Base-by-base conservation (phyloP, 768 basidiomycete species). In the Tephrocybe sp. region DNA sequence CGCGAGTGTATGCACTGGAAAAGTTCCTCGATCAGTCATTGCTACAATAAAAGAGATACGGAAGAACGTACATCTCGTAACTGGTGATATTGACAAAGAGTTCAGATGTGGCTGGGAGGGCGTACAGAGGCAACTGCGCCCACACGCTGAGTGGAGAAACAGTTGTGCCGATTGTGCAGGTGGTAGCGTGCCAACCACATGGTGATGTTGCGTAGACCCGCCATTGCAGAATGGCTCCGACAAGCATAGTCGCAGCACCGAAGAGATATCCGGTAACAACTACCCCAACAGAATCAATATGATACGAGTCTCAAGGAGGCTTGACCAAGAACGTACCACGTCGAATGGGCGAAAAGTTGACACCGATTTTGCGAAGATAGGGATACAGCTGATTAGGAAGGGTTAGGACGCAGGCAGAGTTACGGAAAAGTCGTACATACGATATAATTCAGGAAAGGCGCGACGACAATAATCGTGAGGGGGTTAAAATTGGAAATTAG, bases 1-100 rank as follows among this genome's bases (percentile, higher is more conserved):
- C 74, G 46, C 73, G 69, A 31, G 65, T 69, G 60, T 68, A 75
- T 16, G 71, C 72, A 48, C 55, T 57, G 25, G 36, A 26, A n/a
- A 46, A 27, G 13, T 1, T n/a, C 28, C 9, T 19, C 15, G 9
- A 4, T 47, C 44, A 31, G 30, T 18, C 5, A 31, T 7, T 8
- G 31, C 9, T 2, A 28, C 26, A 22, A 42, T 16, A 15, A 9
- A 47, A 16, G 3, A 9, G 16, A 5, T 34, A 12, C 32, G 37
- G 32, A 41, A 7, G 16, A 16, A 25, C 41, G 5, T 40, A 55
- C 54, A 55, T 51, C 24, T 51, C 50, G 22, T 55, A 55, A 18
- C 42, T 47, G 12, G 55, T 57, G 24, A 57, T 50, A 25, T 40
- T 57, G 9, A 57, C 52, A 4, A 53, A 26, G 25, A 63, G 54